Conservation (phyloP, 805 yeast species). For the Saccharomycopsis sp. region DNA sequence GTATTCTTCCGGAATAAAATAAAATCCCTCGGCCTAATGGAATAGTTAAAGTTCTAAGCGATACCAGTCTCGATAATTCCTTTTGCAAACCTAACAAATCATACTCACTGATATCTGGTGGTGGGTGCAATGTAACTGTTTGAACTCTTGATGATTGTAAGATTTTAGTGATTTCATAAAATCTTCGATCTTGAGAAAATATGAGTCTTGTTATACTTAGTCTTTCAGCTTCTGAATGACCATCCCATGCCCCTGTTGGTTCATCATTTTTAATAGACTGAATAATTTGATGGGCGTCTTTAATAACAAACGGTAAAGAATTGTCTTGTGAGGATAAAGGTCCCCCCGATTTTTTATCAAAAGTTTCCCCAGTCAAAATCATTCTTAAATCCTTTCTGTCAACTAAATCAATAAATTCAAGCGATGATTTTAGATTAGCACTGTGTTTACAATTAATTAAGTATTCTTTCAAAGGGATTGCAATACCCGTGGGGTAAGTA, state of each 20-base stretch:
- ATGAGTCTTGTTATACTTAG: conserved; percentile 62
- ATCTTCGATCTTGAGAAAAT: conserved; percentile 72
- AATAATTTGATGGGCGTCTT: conserved; percentile 38
- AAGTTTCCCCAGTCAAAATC: conserved; percentile 22
- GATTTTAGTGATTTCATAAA: conserved; percentile 65
- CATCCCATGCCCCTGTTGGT: conserved; percentile 56
- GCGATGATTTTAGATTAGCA: conserved; percentile 37
- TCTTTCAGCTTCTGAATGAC: conserved; percentile 61
- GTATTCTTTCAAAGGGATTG: conserved; percentile 59
- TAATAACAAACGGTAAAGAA: conserved; percentile 25
- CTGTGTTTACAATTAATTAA: conserved; percentile 46
- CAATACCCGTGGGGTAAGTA: conserved; percentile 67
- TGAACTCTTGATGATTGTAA: conserved; percentile 67
- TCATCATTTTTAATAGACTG: conserved; percentile 38
- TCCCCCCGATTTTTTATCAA: not conserved
- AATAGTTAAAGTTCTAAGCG: conserved; percentile 63
- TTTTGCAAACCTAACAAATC: conserved; percentile 47
- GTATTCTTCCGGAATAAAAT: conserved; percentile 59
- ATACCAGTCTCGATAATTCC: conserved; percentile 52
- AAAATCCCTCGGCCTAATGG: conserved; percentile 77
- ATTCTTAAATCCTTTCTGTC: conserved; percentile 58
- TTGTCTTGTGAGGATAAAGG: no score
- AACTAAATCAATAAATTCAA: conserved; percentile 40
- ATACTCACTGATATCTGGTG: conserved; percentile 44
- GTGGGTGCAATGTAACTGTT: conserved; percentile 36